phyloP scores from a whole-genome alignment of 1,139 yeast species.

The Nakaseomyces nivariensis region DNA sequence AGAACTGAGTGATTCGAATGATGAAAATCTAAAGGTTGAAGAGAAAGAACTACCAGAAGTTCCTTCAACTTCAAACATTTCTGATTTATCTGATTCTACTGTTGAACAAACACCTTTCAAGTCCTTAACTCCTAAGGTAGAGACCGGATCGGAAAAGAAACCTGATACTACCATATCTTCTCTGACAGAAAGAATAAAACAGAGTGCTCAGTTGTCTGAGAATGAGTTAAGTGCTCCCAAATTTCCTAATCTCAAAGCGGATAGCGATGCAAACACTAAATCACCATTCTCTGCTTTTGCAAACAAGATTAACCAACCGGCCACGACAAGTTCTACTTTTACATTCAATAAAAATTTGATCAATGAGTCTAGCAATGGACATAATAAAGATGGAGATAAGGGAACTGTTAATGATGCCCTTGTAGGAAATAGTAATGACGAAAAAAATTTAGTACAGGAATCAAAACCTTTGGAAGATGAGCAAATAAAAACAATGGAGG shows the following conservation, averaged over 20 bases:
- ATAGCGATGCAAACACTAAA: background rate
- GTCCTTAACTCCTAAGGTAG: background rate
- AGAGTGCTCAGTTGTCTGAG: conserved; percentile 19
- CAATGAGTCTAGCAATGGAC: background rate
- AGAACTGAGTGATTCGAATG: background rate
- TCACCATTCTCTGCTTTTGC: conserved; percentile 23
- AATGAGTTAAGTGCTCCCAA: conserved; percentile 7
- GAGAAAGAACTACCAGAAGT: background rate
- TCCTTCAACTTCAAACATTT: background rate
- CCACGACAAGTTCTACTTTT: conserved; percentile 12
- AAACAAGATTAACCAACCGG: conserved; percentile 12
- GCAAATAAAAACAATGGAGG: too few relatives aligned
- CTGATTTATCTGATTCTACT: conserved; percentile 13
- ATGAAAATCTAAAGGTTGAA: too few relatives aligned
- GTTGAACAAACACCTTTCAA: conserved; percentile 14
- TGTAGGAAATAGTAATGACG: too few relatives aligned
- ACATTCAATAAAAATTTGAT: conserved; percentile 7
- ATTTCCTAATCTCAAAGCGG: conserved; percentile 2
- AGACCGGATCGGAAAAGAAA: background rate
- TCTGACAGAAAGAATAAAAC: conserved; percentile 21
- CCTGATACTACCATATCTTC: conserved; percentile 9
- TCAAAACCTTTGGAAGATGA: too few relatives aligned
- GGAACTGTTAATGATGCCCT: too few relatives aligned
- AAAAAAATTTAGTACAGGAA: too few relatives aligned
- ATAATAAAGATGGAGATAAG: background rate